These are phyloP conservation scores for Periconia macrospinosa DNA, from an alignment of 2,329 filamentous ascomycete genomes.

Conservation along the genomic window DNA sequence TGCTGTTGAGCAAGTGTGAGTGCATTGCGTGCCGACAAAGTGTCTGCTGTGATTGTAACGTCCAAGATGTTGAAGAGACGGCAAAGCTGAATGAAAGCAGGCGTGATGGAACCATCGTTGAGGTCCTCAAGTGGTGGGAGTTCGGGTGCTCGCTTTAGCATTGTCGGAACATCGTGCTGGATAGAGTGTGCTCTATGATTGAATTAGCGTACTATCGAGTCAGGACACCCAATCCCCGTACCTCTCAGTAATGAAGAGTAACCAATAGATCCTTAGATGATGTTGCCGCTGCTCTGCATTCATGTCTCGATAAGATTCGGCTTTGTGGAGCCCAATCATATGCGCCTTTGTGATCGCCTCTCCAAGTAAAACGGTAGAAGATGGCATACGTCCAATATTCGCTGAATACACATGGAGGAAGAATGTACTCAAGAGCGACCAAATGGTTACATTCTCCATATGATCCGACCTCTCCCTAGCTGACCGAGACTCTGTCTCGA, in stretches of 20 bases:
- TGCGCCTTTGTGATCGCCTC: conserved; percentile 39
- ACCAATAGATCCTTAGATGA: conserved; percentile 37
- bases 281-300: conserved; percentile 29
- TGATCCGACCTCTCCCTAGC: conserved; percentile 34
- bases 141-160: conserved; percentile 31
- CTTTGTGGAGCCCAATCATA: conserved; percentile 34
- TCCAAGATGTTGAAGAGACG: conserved; percentile 39
- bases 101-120: conserved; percentile 33
- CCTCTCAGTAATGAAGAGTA: conserved; percentile 40
- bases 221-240: neutral
- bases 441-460: conserved; percentile 32
- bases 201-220: conserved; percentile 1
- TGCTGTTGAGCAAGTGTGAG: conserved; percentile 36
- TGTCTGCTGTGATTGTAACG: conserved; percentile 36
- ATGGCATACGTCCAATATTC: conserved; percentile 38
- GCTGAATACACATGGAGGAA: conserved; percentile 40
- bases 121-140: conserved; percentile 32
- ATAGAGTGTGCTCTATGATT: conserved; percentile 32
- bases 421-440: conserved; percentile 33
- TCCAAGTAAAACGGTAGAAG: conserved; percentile 34
- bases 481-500: conserved; percentile 32
- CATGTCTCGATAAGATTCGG: conserved; percentile 28
- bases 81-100: conserved; percentile 38
- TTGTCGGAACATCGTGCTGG: conserved; percentile 39
- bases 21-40: conserved; percentile 29